Conservation (phyloP, 2,329 filamentous ascomycete species). For the Botrytis tulipae region DNA sequence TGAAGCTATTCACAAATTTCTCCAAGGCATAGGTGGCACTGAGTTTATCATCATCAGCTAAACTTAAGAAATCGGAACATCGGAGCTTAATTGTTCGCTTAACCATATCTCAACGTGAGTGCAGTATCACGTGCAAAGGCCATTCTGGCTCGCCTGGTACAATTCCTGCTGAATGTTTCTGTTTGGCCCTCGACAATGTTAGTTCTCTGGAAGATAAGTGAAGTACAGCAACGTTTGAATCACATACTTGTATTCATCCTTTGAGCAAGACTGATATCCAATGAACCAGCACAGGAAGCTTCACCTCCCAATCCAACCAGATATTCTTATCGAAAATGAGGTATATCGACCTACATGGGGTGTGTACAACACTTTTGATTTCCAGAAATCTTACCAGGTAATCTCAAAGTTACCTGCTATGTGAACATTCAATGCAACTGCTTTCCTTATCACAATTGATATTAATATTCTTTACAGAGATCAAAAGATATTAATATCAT, state of each 20-base stretch:
- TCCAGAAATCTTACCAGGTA: neutral
- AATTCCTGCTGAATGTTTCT: neutral
- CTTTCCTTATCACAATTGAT: neutral
- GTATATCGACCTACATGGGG: neutral
- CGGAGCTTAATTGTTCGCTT: constrained; percentile 1
- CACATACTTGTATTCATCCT: neutral
- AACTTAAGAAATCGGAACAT: neutral
- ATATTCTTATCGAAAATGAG: neutral
- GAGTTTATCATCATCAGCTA: constrained; percentile 9
- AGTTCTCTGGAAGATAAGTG: neutral
- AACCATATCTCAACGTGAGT: neutral
- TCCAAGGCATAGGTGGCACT: constrained; percentile 20
- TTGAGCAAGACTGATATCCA: neutral
- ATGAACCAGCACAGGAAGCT: neutral
- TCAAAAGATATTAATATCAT: too few species aligned
- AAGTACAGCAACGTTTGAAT: neutral
- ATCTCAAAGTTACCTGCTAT: neutral
- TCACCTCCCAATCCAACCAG: neutral
- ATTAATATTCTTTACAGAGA: neutral
- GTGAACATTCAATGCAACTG: neutral
- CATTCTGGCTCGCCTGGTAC: neutral
- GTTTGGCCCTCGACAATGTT: neutral
- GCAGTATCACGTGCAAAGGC: neutral
- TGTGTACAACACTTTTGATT: neutral
- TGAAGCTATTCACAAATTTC: constrained; percentile 18